Evolutionary conservation across 192 early-diverging fungal species (phyloP).

Genomic region (Thoreauomyces humboldtii): DNA sequence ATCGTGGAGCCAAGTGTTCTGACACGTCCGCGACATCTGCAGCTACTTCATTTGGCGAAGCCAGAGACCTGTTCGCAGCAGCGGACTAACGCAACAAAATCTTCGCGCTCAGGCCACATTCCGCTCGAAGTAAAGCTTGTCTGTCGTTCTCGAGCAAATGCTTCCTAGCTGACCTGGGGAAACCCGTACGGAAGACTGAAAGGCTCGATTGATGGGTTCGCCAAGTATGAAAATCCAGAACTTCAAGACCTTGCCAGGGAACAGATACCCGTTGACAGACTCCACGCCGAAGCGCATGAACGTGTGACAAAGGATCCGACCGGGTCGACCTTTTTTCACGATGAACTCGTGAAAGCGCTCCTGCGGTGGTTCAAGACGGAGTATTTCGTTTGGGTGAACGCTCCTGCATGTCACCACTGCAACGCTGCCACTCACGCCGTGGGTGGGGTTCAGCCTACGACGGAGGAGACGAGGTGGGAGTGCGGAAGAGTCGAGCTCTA

Average conservation of each 20-base stretch:
- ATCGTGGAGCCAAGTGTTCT: too few relatives aligned
- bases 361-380: conserved; percentile 43
- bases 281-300: conserved; percentile 33
- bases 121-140: not conserved
- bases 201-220: not conserved
- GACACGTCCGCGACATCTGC: too few relatives aligned
- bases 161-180: not conserved
- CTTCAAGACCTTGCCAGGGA: conserved; percentile 26
- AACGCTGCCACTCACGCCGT: conserved; percentile 2
- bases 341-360: conserved; percentile 30
- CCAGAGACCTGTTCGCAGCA: not conserved
- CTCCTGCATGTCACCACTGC: conserved; percentile 30
- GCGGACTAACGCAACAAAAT: not conserved
- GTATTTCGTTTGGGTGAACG: conserved; percentile 46
- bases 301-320: not conserved
- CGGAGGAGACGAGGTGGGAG: conserved; percentile 17
- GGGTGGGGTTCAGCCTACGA: conserved; percentile 22
- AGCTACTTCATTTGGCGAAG: not conserved
- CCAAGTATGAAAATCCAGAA: not conserved
- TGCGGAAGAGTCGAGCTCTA: conserved; percentile 35
- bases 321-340: conserved; percentile 21
- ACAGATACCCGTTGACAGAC: conserved; percentile 33
- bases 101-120: not conserved
- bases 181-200: not conserved
- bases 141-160: not conserved